phyloP scores from a whole-genome alignment of 495 filamentous ascomycete genomes.

The Parathielavia appendiculata region DNA sequence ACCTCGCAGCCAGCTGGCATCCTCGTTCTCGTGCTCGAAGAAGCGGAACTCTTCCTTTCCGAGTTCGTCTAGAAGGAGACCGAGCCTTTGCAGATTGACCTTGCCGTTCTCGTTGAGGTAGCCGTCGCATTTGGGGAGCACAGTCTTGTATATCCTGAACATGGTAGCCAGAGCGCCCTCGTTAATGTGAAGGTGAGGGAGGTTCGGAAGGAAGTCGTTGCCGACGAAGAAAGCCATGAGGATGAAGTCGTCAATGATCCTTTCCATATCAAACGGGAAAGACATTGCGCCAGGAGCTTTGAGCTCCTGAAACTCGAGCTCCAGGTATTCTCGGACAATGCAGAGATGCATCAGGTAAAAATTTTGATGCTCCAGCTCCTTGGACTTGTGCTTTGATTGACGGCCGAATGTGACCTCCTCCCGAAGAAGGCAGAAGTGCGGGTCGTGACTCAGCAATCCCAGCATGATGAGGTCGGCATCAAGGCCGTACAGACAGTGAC shows the following conservation, averaged over 20 bases:
- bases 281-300: slow-evolving; percentile 67
- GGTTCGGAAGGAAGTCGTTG: slow-evolving; percentile 97
- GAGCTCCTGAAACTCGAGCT: slow-evolving; percentile 93
- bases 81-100: slow-evolving; percentile 78
- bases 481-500: slow-evolving; percentile 94
- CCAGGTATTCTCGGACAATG: slow-evolving; percentile 94
- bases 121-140: slow-evolving; percentile 80
- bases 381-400: slow-evolving; percentile 75
- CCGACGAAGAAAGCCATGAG: slow-evolving; percentile 99
- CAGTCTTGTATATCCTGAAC: slow-evolving; percentile 93
- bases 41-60: slow-evolving; percentile 77
- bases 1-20: slow-evolving; percentile 83
- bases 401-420: slow-evolving; percentile 98
- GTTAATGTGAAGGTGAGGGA: slow-evolving; percentile 96
- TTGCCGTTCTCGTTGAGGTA: slow-evolving; percentile 95
- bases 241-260: slow-evolving; percentile 98
- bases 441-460: slow-evolving; percentile 92
- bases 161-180: slow-evolving; percentile 92
- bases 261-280: slow-evolving; percentile 89
- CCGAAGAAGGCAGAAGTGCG: slow-evolving; percentile 93
- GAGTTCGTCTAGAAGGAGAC: slow-evolving; percentile 74
- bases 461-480: slow-evolving; percentile 99
- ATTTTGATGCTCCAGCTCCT: slow-evolving; percentile 97
- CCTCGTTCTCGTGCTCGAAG: slow-evolving; percentile 84
- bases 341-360: slow-evolving; percentile 97